Evolutionary conservation across 2,329 filamentous ascomycete genomes (phyloP).

Genomic region (Diaporthe nobilis): DNA sequence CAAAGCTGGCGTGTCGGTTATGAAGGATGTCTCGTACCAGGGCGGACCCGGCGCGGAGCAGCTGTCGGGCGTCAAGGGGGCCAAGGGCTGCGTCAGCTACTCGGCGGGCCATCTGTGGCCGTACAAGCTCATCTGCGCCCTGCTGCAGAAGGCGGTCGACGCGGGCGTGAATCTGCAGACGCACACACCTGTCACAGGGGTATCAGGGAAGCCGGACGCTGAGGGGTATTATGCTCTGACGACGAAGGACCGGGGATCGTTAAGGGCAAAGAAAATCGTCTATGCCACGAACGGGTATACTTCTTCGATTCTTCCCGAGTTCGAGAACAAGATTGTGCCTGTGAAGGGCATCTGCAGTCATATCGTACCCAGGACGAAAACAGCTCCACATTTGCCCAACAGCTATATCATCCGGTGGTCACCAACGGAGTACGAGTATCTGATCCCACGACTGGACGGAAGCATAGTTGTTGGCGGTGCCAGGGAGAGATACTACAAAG

Average conservation of each 20-base stretch:
- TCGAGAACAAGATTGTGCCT: slow-evolving; percentile 50
- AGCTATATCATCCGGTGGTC: slow-evolving; percentile 45
- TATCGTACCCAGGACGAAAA: slow-evolving; percentile 37
- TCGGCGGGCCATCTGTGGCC: slow-evolving; percentile 49
- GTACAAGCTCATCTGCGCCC: slow-evolving; percentile 51
- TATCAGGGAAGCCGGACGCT: slow-evolving; percentile 40
- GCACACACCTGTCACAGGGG: slow-evolving; percentile 44
- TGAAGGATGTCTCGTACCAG: slow-evolving; percentile 49
- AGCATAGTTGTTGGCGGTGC: slow-evolving; percentile 62
- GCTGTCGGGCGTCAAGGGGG: slow-evolving; percentile 54
- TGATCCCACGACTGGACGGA: slow-evolving; percentile 57
- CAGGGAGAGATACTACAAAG: slow-evolving; percentile 48
- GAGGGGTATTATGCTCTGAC: slow-evolving; percentile 43
- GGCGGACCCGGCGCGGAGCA: slow-evolving; percentile 49
- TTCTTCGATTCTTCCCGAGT: slow-evolving; percentile 50
- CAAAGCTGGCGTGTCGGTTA: slow-evolving; percentile 46
- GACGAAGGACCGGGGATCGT: slow-evolving; percentile 42
- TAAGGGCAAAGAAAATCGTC: slow-evolving; percentile 47
- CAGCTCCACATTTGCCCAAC: slow-evolving; percentile 42
- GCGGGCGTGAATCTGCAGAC: slow-evolving; percentile 50
- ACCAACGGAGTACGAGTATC: slow-evolving; percentile 50
- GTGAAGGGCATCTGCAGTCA: slow-evolving; percentile 49
- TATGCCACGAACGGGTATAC: slow-evolving; percentile 55
- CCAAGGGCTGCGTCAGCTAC: slow-evolving; percentile 52
- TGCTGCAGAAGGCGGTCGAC: slow-evolving; percentile 45